Evolutionary conservation across 257 asterid genomes (phyloP), one percentile per base, ranked within the genome.

Genomic region (Datura wrightii): DNA sequence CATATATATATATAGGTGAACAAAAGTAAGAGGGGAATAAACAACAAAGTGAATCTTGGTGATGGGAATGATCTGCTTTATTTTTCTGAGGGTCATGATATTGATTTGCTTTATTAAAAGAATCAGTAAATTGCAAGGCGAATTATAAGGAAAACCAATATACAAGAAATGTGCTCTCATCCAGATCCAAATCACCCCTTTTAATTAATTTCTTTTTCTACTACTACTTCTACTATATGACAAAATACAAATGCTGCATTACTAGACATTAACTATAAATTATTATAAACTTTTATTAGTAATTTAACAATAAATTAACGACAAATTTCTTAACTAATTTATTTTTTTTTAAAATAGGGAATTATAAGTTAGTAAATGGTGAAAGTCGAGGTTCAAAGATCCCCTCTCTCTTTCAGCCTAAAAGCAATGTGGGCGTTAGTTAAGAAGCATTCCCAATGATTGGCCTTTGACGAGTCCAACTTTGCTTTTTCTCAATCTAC

Each of bases 381-480:
- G 76, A 67, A 67, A 41, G 50, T 31, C 5, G 18, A 71, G 15
- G 0, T 42, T 44, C n/a, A 71, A 71, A 56, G 24, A 3, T 54
- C 42, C 18, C 14, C 48, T 66, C 18, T 66, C 13, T 15, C 1
- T 14, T 1, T 67, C 81, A 66, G 36, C 60, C 83, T 59, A 83
- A 83, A 89, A 78, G 89, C 84, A 87, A 87, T 86, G 72, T 79
- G 78, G 16, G 59, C 19, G 19, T 69, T 66, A 63, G 39, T 80
- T 65, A 62, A 39, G 67, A 79, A 52, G 53, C 19, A 48, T 55
- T 85, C 83, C 90, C 82, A 87, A 90, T 90, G 89, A 90, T 88
- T 88, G 88, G 88, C 70, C 82, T 88, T 90, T 88, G 92, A 88
- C 92, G 89, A 79, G 90, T 90, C 91, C 89, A 87, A 84, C 85